These are phyloP conservation scores for Euphorbia peplus DNA, from an alignment of 345 rosid species.

Conservation along the genomic window DNA sequence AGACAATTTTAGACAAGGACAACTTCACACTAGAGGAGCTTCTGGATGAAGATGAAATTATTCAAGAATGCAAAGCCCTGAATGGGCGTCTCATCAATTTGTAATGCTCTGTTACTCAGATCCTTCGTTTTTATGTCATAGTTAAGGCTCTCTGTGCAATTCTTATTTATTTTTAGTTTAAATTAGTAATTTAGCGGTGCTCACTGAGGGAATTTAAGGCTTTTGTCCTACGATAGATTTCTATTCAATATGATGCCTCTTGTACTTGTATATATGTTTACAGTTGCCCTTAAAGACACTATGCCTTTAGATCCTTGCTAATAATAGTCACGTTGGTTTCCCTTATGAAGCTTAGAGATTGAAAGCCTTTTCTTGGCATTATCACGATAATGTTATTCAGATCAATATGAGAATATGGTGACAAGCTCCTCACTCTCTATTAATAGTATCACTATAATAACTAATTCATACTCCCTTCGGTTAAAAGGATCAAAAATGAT, in stretches of 20 bases:
- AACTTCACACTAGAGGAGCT: constrained; percentile 84
- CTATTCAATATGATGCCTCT: not conserved
- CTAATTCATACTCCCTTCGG: too few species aligned
- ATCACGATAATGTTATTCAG: not conserved
- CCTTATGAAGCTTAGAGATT: not conserved
- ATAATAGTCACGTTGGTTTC: not conserved
- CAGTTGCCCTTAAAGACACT: not conserved
- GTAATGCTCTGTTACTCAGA: constrained; percentile 35
- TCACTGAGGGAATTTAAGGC: not conserved
- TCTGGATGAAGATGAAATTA: constrained; percentile 93
- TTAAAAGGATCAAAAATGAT: too few species aligned
- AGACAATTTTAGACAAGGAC: constrained; percentile 84
- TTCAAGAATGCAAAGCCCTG: constrained; percentile 95
- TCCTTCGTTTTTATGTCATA: not conserved
- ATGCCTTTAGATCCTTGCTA: not conserved
- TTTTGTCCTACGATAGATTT: not conserved
- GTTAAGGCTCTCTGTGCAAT: not conserved
- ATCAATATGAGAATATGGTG: not conserved
- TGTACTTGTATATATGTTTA: not conserved
- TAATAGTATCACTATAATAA: too few species aligned
- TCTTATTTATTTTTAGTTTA: not conserved
- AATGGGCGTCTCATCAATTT: constrained; percentile 84
- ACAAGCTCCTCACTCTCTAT: not conserved
- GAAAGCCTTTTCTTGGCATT: not conserved
- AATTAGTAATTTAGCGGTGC: not conserved